A percentile compares a stretch with the other conserved stretches of the same genome.
These are phyloP conservation scores for Colletotrichum sublineola DNA, from an alignment of 2,329 filamentous ascomycete species.

Conservation along the genomic window DNA sequence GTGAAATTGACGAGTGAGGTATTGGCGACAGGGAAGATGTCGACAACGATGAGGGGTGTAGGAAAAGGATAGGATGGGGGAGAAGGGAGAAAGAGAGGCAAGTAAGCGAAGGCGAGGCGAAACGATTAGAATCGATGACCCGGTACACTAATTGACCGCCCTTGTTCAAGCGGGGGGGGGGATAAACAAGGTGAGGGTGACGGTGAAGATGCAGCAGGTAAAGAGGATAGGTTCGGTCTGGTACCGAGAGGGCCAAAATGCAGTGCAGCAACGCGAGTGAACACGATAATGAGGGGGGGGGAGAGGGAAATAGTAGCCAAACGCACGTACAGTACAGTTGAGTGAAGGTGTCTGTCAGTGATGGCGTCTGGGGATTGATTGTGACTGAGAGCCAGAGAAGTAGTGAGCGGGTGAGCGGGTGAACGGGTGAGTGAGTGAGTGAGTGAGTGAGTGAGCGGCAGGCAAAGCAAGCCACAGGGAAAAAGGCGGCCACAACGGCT, in stretches of 20 bases:
- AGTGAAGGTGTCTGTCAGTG: too few species aligned
- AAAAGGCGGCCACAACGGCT: slow-evolving; percentile 1
- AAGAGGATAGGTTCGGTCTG: neutral
- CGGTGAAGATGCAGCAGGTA: neutral
- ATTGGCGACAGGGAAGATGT: slow-evolving; percentile 40
- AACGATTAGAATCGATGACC: slow-evolving; percentile 21
- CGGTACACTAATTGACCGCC: slow-evolving; percentile 8
- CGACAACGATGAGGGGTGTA: slow-evolving; percentile 29
- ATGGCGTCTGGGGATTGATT: too few species aligned
- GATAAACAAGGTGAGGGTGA: neutral
- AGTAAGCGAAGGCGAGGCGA: slow-evolving; percentile 19
- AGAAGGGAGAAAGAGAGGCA: neutral
- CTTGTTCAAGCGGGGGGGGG: slow-evolving; percentile 9
- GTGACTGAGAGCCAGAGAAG: neutral
- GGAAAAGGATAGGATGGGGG: neutral
- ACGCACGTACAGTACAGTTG: slow-evolving; percentile 15
- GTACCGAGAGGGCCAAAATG: neutral
- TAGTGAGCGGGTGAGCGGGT: neutral
- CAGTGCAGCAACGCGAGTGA: neutral
- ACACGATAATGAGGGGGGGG: neutral
- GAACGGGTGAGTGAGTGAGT: neutral
- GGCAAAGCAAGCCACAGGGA: slow-evolving; percentile 18
- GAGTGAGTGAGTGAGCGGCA: neutral
- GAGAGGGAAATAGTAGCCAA: neutral
- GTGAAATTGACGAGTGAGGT: slow-evolving; percentile 27